phyloP scores from a whole-genome alignment of 768 basidiomycete species.

The Hericium alpestre region DNA sequence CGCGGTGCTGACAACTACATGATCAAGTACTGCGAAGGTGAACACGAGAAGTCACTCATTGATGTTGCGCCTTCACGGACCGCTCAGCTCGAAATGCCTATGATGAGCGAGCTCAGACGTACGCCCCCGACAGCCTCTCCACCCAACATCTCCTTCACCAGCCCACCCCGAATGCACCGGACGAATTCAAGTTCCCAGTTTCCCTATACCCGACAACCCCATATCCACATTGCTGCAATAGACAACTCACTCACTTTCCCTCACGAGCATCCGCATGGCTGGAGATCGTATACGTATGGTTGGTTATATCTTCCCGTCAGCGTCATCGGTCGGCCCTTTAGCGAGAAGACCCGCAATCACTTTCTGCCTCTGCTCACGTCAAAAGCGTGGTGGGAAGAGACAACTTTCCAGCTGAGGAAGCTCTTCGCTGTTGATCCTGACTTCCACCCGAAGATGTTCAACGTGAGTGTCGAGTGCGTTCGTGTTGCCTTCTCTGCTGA shows the following conservation, averaged over 20 bases:
- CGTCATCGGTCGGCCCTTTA: constrained; percentile 77
- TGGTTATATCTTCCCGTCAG: constrained; percentile 84
- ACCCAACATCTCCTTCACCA: constrained; percentile 12
- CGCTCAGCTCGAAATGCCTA: constrained; percentile 55
- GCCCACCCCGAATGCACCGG: constrained; percentile 12
- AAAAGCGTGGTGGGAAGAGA: constrained; percentile 86
- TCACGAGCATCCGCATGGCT: constrained; percentile 78
- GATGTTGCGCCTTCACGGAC: constrained; percentile 71
- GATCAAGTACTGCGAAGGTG: constrained; percentile 83
- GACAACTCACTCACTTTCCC: constrained; percentile 91
- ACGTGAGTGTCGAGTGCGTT: constrained; percentile 30
- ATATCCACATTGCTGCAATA: constrained; percentile 87
- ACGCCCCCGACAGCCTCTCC: constrained; percentile 16
- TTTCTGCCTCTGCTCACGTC: constrained; percentile 77
- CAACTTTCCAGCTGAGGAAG: constrained; percentile 64
- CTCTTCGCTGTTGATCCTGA: constrained; percentile 75
- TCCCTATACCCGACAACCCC: constrained; percentile 52
- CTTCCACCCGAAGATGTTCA: constrained; percentile 87
- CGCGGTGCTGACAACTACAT: constrained; percentile 85
- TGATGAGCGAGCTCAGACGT: constrained; percentile 59
- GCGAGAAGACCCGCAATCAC: constrained; percentile 68
- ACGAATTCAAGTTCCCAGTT: constrained; percentile 9
- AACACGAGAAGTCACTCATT: constrained; percentile 67
- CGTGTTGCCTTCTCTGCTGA: neutral
- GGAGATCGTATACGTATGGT: constrained; percentile 73